Conservation (phyloP, 2,329 filamentous ascomycete genomes). For the Calonectria montana region DNA sequence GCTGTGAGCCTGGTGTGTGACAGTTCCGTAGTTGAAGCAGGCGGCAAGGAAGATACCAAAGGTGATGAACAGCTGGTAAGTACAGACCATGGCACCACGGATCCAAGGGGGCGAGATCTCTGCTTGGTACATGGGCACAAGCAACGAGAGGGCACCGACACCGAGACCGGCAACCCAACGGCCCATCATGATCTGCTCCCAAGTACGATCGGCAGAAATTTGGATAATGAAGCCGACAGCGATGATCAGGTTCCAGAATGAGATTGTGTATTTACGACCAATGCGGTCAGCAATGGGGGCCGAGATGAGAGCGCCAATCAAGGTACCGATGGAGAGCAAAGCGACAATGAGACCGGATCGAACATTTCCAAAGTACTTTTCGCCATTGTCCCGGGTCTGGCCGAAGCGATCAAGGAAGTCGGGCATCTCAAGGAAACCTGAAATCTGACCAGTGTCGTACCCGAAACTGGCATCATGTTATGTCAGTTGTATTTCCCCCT, state of each 20-base stretch:
- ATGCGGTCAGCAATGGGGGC: slow-evolving; percentile 74
- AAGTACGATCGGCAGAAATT: slow-evolving; percentile 64
- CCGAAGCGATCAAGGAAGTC: slow-evolving; percentile 67
- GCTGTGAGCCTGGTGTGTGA: slow-evolving; percentile 54
- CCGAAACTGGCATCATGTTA: slow-evolving; percentile 45
- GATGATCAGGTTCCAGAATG: slow-evolving; percentile 69
- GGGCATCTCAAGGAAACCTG: slow-evolving; percentile 68
- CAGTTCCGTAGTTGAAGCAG: slow-evolving; percentile 72
- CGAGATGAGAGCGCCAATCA: slow-evolving; percentile 69
- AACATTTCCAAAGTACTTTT: slow-evolving; percentile 60
- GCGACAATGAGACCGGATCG: slow-evolving; percentile 70
- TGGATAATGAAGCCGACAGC: slow-evolving; percentile 76
- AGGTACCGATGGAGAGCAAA: slow-evolving; percentile 68
- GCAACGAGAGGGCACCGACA: slow-evolving; percentile 72
- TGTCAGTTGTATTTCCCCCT: background rate
- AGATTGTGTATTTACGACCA: slow-evolving; percentile 72
- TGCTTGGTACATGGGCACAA: slow-evolving; percentile 80
- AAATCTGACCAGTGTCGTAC: slow-evolving; percentile 66
- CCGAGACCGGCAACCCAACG: slow-evolving; percentile 74
- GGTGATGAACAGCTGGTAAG: slow-evolving; percentile 80
- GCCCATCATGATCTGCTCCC: slow-evolving; percentile 76
- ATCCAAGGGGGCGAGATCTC: slow-evolving; percentile 76
- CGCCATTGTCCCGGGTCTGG: slow-evolving; percentile 51
- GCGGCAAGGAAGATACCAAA: slow-evolving; percentile 73
- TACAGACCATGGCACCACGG: slow-evolving; percentile 72